phyloP scores from a whole-genome alignment of 306 rosid genomes.

The Vigna mungo region DNA sequence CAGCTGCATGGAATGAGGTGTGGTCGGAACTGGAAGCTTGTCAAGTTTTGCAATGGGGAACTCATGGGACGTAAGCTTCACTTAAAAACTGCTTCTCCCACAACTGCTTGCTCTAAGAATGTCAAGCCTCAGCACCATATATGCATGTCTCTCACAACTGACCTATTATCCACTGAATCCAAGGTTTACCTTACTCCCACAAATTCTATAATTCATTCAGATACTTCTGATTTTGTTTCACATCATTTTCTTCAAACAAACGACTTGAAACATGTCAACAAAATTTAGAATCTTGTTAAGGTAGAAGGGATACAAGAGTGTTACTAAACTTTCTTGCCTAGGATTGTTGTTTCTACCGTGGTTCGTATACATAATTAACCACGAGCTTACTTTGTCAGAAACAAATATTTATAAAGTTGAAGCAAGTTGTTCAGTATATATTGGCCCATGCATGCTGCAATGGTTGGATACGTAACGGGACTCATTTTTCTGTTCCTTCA shows the following conservation, averaged over 20 bases:
- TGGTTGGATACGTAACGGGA: neutral
- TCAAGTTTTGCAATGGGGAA: conserved; percentile 45
- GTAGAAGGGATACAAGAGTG: no score
- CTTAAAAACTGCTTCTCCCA: neutral
- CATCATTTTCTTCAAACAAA: no score
- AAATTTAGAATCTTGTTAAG: no score
- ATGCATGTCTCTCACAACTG: conserved; percentile 51
- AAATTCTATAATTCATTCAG: no score
- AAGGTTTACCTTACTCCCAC: conserved; percentile 43
- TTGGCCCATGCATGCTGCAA: conserved; percentile 2
- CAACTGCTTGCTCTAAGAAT: conserved; percentile 26
- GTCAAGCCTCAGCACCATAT: conserved; percentile 24
- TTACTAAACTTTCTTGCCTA: no score
- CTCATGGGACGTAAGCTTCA: conserved; percentile 49
- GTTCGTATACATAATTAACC: no score
- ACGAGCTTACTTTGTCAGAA: neutral
- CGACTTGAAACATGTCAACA: neutral
- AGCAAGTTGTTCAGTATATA: neutral
- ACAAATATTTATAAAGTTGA: neutral
- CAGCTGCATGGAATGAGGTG: conserved; percentile 37
- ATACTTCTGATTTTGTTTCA: no score
- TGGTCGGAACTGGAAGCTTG: conserved; percentile 33
- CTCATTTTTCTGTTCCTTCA: neutral
- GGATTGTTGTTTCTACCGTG: no score
- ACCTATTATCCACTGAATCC: conserved; percentile 39